Base-by-base conservation (phyloP, 306 rosid species). In the Quercus robur region DNA sequence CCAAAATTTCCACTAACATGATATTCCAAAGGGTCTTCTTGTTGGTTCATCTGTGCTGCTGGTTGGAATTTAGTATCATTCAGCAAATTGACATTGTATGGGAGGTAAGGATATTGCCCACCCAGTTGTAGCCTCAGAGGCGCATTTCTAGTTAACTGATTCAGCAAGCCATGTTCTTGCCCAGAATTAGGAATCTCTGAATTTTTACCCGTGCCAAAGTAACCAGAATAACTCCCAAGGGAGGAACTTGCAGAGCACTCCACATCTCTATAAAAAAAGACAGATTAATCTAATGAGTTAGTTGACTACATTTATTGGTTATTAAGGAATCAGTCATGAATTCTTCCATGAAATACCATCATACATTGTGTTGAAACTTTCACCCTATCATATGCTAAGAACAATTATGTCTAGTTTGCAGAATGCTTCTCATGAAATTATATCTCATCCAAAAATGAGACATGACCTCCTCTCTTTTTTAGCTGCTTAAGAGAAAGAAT, bases 201-300 rank as follows among this genome's bases (percentile, higher is more conserved):
- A 85, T 66, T 82, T 87, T 80, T 85, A 26, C 85, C 87, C 5
- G 80, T 84, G 76, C 87, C 87, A 58, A 84, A 86, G 81, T 84
- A 89, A 74, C 89, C 80, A 26, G 90, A 81, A 56, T 86, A 86
- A 79, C 92, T 89, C 68, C 90, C 87, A 13, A 86, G 85, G 51
- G 92, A 89, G 58, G 92, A 87, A 71, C 82, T 87, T 49, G 87
- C 83, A 28, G 97, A 86, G 81, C 96, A 89, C 73, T 93, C 93
- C 86, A 87, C 83, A 70, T 93, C 99, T 86, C 99, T 95, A 79
- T 7, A 11, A 57, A 74, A 68, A 46, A 72, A 57, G 38, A 56
- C 49, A 62, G 8, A 74, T 59, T 51, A 59, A 69, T 51, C 70
- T 54, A 20, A 18, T 41, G 8, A 80, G 74, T 56, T 58, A 80